phyloP scores from a whole-genome alignment of 306 rosid genomes.

The Prosopis cineraria region DNA sequence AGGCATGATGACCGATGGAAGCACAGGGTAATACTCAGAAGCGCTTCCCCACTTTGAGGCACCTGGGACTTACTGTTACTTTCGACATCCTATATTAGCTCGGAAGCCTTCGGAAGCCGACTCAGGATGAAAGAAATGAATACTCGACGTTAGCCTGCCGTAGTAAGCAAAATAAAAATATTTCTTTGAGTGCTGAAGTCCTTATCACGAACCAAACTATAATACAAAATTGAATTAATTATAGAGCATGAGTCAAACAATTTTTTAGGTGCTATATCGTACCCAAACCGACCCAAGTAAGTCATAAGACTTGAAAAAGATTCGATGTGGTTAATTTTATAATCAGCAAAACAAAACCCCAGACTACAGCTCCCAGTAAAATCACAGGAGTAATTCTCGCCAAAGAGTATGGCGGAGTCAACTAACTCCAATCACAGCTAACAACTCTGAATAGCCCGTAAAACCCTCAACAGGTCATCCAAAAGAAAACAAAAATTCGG shows the following conservation, averaged over 20 bases:
- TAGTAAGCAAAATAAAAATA: constrained; percentile 45
- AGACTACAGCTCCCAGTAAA: constrained; percentile 30
- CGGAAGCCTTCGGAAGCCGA: constrained; percentile 31
- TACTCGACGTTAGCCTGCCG: constrained; percentile 52
- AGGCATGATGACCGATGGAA: constrained; percentile 66
- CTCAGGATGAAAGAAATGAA: constrained; percentile 34
- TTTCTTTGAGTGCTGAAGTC: constrained; percentile 50
- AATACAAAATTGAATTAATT: constrained; percentile 42
- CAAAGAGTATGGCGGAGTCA: constrained; percentile 40
- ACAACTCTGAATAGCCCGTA: constrained; percentile 20
- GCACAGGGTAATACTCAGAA: constrained; percentile 39
- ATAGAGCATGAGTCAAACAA: constrained; percentile 60
- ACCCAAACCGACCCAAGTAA: constrained; percentile 48
- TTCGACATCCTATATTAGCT: constrained; percentile 38
- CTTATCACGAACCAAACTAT: constrained; percentile 45
- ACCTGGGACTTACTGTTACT: constrained; percentile 41
- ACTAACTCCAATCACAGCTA: constrained; percentile 26
- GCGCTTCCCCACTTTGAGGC: constrained; percentile 39
- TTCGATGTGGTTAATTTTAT: constrained; percentile 40
- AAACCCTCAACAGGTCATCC: constrained; percentile 24
- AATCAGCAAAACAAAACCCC: constrained; percentile 34
- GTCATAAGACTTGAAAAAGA: constrained; percentile 37
- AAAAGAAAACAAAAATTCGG: constrained; percentile 40
- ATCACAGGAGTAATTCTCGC: constrained; percentile 37
- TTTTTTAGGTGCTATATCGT: constrained; percentile 51